Percentiles rank a stretch among this genome's conserved stretches.
Evolutionary conservation across 192 early-diverging fungal genomes (phyloP).

Genomic region (Endogone sp.): DNA sequence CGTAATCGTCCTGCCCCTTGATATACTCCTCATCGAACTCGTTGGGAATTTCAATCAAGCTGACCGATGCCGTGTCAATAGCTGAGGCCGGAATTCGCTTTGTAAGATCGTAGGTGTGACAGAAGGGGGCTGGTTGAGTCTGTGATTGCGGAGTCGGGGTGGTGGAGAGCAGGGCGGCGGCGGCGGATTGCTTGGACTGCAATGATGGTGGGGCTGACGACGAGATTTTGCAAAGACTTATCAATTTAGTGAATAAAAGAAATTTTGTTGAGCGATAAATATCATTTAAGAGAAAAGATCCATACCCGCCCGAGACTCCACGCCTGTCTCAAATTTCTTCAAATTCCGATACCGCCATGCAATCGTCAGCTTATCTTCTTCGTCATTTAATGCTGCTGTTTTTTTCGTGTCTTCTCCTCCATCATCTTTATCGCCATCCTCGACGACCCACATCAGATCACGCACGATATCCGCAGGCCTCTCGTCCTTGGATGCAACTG

Average conservation of each 20-base stretch:
- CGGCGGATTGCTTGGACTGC: conserved; percentile 7
- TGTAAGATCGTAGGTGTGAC: conserved; percentile 84
- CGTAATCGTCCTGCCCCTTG: conserved; percentile 32
- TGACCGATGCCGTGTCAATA: conserved; percentile 51
- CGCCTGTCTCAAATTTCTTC: conserved; percentile 58
- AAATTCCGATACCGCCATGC: conserved; percentile 93
- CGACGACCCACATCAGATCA: conserved; percentile 59
- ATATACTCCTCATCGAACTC: conserved; percentile 19
- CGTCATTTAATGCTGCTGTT: conserved; percentile 17
- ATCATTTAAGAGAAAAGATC: neutral
- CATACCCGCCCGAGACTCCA: conserved; percentile 37
- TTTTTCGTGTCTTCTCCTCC: conserved; percentile 40
- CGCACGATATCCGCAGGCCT: conserved; percentile 52
- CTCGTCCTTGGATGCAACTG: conserved; percentile 67
- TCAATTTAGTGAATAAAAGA: neutral
- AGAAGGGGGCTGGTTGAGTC: conserved; percentile 51
- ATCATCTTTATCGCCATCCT: conserved; percentile 37
- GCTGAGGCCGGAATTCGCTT: conserved; percentile 59
- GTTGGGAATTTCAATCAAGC: conserved; percentile 44
- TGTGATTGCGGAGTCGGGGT: neutral
- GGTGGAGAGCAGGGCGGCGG: conserved; percentile 1
- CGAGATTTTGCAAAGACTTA: neutral
- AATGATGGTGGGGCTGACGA: conserved; percentile 4
- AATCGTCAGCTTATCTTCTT: conserved; percentile 75
- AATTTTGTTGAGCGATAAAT: too few species aligned